Base-by-base conservation (phyloP, 768 basidiomycete genomes). In the Lactifluus piperatus region DNA sequence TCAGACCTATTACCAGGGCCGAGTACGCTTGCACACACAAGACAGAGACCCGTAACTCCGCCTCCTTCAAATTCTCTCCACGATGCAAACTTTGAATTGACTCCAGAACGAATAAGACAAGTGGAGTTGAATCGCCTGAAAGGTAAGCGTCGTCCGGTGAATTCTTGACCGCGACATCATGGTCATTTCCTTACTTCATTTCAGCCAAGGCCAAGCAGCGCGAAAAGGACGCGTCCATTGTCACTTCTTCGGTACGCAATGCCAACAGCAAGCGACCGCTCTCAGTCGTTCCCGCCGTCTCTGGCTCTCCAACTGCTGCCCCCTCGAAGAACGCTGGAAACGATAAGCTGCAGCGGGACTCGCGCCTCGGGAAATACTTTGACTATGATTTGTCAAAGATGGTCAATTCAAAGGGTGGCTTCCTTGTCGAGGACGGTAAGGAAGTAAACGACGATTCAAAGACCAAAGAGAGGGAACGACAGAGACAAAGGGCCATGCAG, bases 381-480 rank as follows among this genome's bases (percentile, higher is more conserved):
- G 95, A 98, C 64, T 98, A 97, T 81, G 94, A 97, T 71, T 72
- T 97, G 14, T 89, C 89, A 13, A 97, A 97, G 77, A 90, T 97
- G 85, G 86, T 93, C 68, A 97, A 99, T 71, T 87, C 93, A 8
- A 89, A 94, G 70, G 97, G 95, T 51, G 97, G 97, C 1, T 99
- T 97, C 71, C 72, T 99, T 67, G 78, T 95, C 5, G 91, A 95
- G 63, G 94, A 95, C 45, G 85, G 82, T n/a, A 82, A 84, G 64
- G 88, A 89, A 62, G 79, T 83, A 1, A 85, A 91, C 66, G 91
- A 90, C 57, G 85, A 88, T 26, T 72, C 84, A 60, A 77, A 83
- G 48, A 73, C 84, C 62, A 88, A 87, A 70, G 88, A 94, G 73
- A 86, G 85, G 65, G 85, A 89, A 70, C 75, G 91, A 48, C 90